phyloP scores from a whole-genome alignment of 2,329 filamentous ascomycete species.

The Tympanopsis confertula region DNA sequence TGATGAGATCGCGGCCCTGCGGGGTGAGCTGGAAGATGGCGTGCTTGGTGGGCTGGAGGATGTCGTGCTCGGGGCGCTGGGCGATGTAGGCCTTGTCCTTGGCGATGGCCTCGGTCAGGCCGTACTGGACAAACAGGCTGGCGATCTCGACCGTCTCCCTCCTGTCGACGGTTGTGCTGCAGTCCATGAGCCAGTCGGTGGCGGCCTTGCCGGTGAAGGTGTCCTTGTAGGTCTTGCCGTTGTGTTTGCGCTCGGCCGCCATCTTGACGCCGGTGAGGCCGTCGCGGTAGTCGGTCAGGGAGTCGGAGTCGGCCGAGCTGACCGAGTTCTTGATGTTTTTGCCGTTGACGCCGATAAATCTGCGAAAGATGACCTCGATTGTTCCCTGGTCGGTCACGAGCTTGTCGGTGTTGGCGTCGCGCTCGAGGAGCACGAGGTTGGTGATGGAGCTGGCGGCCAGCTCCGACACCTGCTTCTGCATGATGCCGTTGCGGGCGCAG shows the following conservation, averaged over 20 bases:
- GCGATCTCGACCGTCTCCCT: slow-evolving; percentile 76
- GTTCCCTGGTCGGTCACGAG: slow-evolving; percentile 77
- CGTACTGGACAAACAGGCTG: slow-evolving; percentile 72
- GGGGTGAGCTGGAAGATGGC: slow-evolving; percentile 76
- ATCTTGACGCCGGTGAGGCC: slow-evolving; percentile 88
- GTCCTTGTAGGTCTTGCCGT: slow-evolving; percentile 66
- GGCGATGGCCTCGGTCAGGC: slow-evolving; percentile 64
- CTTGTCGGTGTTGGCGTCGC: slow-evolving; percentile 76
- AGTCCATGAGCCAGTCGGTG: slow-evolving; percentile 94
- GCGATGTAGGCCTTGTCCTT: slow-evolving; percentile 59
- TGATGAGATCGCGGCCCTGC: slow-evolving; percentile 61
- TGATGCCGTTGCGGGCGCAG: slow-evolving; percentile 88
- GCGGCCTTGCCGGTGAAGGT: slow-evolving; percentile 85
- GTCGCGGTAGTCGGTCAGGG: slow-evolving; percentile 81
- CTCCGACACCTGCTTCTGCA: slow-evolving; percentile 82
- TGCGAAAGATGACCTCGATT: slow-evolving; percentile 85
- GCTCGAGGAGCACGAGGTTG: slow-evolving; percentile 80
- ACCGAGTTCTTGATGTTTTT: slow-evolving; percentile 72
- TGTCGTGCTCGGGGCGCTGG: slow-evolving; percentile 46
- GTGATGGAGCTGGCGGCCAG: slow-evolving; percentile 71
- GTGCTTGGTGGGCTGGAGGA: slow-evolving; percentile 79
- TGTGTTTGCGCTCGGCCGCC: slow-evolving; percentile 72
- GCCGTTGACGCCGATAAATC: slow-evolving; percentile 73
- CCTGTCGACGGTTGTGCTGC: slow-evolving; percentile 85
- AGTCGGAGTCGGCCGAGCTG: slow-evolving; percentile 76